Conservation (phyloP, 108 stramenopile species). For the Stephanodiscus triporus region DNA sequence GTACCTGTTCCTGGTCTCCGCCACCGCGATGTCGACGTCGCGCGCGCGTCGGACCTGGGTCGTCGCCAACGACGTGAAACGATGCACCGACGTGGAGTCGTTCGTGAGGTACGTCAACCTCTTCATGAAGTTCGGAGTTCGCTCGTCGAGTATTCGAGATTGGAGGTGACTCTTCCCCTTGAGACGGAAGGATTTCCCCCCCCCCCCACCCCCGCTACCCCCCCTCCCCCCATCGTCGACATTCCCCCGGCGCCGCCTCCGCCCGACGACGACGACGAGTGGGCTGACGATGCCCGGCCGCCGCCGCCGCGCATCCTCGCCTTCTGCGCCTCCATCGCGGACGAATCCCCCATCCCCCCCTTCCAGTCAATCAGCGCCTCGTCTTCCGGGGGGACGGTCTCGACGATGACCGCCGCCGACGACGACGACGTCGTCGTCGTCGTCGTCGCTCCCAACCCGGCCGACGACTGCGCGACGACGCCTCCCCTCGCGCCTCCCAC, state of each 20-base stretch:
- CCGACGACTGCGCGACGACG: not conserved
- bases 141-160: constrained; percentile 82
- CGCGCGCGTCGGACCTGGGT: constrained; percentile 56
- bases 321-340: constrained; percentile 68
- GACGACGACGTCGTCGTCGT: too few species aligned
- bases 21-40: constrained; percentile 45
- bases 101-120: constrained; percentile 90
- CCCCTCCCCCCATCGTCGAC: not conserved
- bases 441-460: too few species aligned
- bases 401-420: too few species aligned
- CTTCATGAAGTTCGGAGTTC: constrained; percentile 80
- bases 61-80: constrained; percentile 81
- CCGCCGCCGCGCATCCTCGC: constrained; percentile 70
- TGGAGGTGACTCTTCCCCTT: constrained; percentile 65
- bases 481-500: constrained; percentile 26
- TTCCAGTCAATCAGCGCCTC: constrained; percentile 80
- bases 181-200: constrained; percentile 9
- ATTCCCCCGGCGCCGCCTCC: constrained; percentile 24
- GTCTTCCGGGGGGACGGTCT: constrained; percentile 68
- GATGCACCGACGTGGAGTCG: constrained; percentile 81
- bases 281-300: constrained; percentile 63
- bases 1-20: constrained; percentile 31
- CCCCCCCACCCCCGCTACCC: not conserved
- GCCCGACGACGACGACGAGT: too few species aligned
- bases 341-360: constrained; percentile 75